phyloP scores from a whole-genome alignment of 306 rosid genomes.

The Chamaecrista fasciculata region DNA sequence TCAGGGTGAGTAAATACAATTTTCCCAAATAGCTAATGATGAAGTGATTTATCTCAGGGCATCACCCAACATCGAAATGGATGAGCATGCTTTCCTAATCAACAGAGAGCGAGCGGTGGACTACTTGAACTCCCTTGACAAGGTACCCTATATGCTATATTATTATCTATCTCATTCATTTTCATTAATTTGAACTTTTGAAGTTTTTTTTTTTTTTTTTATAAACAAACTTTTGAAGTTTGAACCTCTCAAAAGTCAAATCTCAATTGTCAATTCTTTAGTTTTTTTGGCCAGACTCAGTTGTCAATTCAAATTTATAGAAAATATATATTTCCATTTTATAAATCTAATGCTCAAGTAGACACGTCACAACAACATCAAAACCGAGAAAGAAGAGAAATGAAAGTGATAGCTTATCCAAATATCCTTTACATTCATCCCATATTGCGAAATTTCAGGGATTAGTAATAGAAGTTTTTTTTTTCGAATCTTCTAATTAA shows the following conservation, averaged over 20 bases:
- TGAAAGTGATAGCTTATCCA: neutral
- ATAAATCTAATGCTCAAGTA: neutral
- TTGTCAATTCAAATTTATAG: too few relatives aligned
- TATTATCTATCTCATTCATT: neutral
- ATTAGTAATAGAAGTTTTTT: neutral
- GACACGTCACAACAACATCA: neutral
- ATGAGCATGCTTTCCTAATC: conserved; percentile 65
- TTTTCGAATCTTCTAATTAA: too few relatives aligned
- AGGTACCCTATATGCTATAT: conserved; percentile 44
- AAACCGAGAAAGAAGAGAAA: neutral
- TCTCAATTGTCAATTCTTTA: too few relatives aligned
- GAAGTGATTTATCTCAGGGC: conserved; percentile 41
- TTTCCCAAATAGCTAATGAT: neutral
- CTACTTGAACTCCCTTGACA: conserved; percentile 77
- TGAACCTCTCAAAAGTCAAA: neutral
- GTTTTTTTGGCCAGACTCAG: too few relatives aligned
- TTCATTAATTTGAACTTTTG: too few relatives aligned
- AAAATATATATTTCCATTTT: too few relatives aligned
- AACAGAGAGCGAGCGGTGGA: conserved; percentile 90
- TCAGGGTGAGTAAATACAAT: too few relatives aligned
- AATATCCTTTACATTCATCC: neutral
- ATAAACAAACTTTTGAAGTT: too few relatives aligned
- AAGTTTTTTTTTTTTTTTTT: too few relatives aligned
- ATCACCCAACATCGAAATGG: conserved; percentile 88
- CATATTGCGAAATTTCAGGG: neutral